Base-by-base conservation (phyloP, 148 eudicot genomes). In the Limonium bicolor region DNA sequence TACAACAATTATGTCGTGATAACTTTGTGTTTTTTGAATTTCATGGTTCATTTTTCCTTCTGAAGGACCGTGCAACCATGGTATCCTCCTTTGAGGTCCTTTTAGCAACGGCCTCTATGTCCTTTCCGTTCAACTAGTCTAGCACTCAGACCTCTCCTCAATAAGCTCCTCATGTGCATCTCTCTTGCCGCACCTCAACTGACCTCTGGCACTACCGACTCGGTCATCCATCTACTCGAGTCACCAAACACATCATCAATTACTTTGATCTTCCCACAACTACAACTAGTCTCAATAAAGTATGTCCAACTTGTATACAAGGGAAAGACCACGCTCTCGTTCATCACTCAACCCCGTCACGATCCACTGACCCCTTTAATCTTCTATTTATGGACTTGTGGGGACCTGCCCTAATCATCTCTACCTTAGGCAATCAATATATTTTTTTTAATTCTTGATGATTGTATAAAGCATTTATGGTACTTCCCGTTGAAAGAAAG, bases 401-500 rank as follows among this genome's bases (percentile, higher is more conserved):
- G 55, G 55, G 38, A 5, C 38, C 33, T 0, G 13, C 54, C 11
- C 54, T 4, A 11, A 4, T 30, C 8, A 12, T 5, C 14, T 50
- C 42, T 0, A 2, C 11, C 22, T 18, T 22, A 1, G 16, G 24
- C 7, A 6, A 3, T 24, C 29, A 6, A 0, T 50, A 22, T 24
- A n/a, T 50, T 23, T 13, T 11, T 50, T 5, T n/a, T 35, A 0
- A 21, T 50, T 23, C 42, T 50, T 13, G 54, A 36, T 50, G 25
- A 50, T 9, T 50, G 4, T 9, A 17, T 41, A 2, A 49, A 49
- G 2, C 35, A 6, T 11, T 20, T 20, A 2, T 34, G 53, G 41
- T 12, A 6, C 17, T 50, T 21, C 26, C 54, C 54, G 1, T 4
- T 51, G 3, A 7, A 11, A 2, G 3, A 51, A 51, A 38, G 23